Percentiles rank a stretch among this genome's conserved stretches.
Conservation (phyloP, 1,139 yeast species). For the Maudiozyma humilis region DNA sequence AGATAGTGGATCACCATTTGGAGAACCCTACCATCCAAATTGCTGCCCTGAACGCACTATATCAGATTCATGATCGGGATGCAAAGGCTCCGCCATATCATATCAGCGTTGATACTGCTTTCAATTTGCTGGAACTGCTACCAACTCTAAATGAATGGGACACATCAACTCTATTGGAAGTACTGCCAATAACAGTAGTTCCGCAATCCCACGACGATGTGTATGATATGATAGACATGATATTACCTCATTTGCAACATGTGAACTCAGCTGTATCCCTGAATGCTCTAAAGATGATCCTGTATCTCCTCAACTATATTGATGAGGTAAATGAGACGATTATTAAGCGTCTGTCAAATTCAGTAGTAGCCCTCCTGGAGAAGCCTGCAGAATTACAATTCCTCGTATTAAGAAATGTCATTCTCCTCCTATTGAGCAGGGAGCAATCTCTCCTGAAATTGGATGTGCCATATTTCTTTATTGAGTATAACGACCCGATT, state of each 20-base stretch:
- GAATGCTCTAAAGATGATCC: slow-evolving; percentile 63
- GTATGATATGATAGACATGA: slow-evolving; percentile 53
- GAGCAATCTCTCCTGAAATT: slow-evolving; percentile 49
- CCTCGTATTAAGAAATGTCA: slow-evolving; percentile 71
- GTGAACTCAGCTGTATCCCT: slow-evolving; percentile 76
- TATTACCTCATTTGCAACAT: slow-evolving; percentile 69
- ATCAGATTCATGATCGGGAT: slow-evolving; percentile 52
- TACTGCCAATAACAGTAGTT: slow-evolving; percentile 54
- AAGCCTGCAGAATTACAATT: slow-evolving; percentile 83
- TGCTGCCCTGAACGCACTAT: slow-evolving; percentile 63
- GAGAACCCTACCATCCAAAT: slow-evolving; percentile 60
- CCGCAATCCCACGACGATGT: slow-evolving; percentile 68
- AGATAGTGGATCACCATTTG: slow-evolving; percentile 49
- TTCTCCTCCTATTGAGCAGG: slow-evolving; percentile 60
- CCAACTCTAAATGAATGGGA: slow-evolving; percentile 59
- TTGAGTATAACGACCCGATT: slow-evolving; percentile 76
- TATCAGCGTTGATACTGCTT: slow-evolving; percentile 17
- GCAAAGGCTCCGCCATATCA: slow-evolving; percentile 30
- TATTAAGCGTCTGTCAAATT: slow-evolving; percentile 58
- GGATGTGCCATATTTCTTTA: slow-evolving; percentile 71
- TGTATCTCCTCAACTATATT: slow-evolving; percentile 67
- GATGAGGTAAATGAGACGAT: slow-evolving; percentile 33
- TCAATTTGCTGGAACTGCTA: slow-evolving; percentile 18
- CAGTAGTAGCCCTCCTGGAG: slow-evolving; percentile 61
- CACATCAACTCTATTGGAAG: slow-evolving; percentile 60